Evolutionary conservation across 345 rosid species (phyloP), one percentile per base, ranked within the genome.

Genomic region (Erucastrum elatum): DNA sequence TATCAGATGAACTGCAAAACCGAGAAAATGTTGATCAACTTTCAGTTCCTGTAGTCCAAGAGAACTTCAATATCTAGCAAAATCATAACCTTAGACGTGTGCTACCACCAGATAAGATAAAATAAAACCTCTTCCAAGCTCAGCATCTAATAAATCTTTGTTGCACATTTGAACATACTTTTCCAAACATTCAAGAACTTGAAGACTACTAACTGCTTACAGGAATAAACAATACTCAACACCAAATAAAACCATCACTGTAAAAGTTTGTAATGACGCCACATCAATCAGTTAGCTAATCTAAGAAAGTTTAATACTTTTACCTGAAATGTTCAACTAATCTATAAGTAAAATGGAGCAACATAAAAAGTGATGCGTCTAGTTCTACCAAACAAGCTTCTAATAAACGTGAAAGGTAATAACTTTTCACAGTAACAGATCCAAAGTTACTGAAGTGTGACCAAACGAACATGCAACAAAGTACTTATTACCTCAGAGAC

Each of bases 1-100:
- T 80, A 6, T 83, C 77, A 73, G 84, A 84, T 7, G 85, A 88
- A 76, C 96, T 92, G 88, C 78, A 61, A 64, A 60, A 70, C 64
- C 51, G 65, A 41, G 21, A 35, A 61, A 69, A 46, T 21, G 71
- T 53, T 82, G 60, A 68, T 72, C 15, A 80, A 16, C n/a, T 27
- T 13, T 5, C 15, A 69, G 0, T 1, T 1, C 7, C 30, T 30
- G 4, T 7, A 35, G 6, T 17, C 65, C 74, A 46, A 72, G 39
- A 66, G 46, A 17, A 25, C 29, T 26, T 15, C 58, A 35, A 10
- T 12, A 51, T 65, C 6, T 41, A 21, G 70, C 37, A 2, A 25
- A 66, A 29, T 4, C 12, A 26, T 2, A 21, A 59, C 66, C 51
- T 12, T n/a, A n/a, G 3, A 35, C 21, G 21, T 9, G 29, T 64